A percentile compares a stretch with the other conserved stretches of the same genome.
These are phyloP conservation scores for Suillus luteus DNA, from an alignment of 768 basidiomycete genomes.

Conservation along the genomic window DNA sequence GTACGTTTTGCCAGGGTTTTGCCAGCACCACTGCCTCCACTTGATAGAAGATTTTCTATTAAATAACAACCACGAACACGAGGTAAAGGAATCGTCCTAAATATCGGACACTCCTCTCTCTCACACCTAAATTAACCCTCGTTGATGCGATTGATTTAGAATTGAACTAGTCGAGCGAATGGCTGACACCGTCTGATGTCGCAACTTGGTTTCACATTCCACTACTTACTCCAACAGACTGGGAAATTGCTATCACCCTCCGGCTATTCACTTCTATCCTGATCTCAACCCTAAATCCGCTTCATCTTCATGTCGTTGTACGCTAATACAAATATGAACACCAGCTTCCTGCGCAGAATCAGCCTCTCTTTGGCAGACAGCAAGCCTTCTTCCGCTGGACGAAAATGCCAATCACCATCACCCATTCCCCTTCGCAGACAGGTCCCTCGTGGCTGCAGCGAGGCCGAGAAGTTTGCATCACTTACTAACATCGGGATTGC, in stretches of 20 bases:
- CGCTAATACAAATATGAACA: conserved; percentile 33
- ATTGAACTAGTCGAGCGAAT: not conserved
- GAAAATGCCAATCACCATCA: conserved; percentile 21
- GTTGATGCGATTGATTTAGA: not conserved
- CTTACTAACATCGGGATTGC: conserved; percentile 37
- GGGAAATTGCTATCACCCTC: not conserved
- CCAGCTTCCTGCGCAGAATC: conserved; percentile 21
- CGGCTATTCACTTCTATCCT: not conserved
- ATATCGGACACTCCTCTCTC: not conserved
- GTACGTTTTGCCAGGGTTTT: not conserved
- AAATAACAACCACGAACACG: conserved; percentile 7
- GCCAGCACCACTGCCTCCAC: conserved; percentile 2
- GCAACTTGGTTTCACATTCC: not conserved
- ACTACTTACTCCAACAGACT: not conserved
- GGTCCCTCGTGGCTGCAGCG: conserved; percentile 31
- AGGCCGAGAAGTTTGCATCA: conserved; percentile 34
- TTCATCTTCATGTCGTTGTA: conserved; percentile 27
- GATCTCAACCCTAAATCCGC: conserved; percentile 1
- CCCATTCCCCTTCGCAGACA: conserved; percentile 26
- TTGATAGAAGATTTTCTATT: conserved; percentile 1
- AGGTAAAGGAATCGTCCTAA: not conserved
- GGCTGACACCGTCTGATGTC: not conserved
- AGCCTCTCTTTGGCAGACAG: conserved; percentile 22
- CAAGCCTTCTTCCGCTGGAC: conserved; percentile 17
- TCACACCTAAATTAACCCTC: not conserved